Conservation (phyloP, 1,284 basidiomycete genomes). For the Tilletia indica region DNA sequence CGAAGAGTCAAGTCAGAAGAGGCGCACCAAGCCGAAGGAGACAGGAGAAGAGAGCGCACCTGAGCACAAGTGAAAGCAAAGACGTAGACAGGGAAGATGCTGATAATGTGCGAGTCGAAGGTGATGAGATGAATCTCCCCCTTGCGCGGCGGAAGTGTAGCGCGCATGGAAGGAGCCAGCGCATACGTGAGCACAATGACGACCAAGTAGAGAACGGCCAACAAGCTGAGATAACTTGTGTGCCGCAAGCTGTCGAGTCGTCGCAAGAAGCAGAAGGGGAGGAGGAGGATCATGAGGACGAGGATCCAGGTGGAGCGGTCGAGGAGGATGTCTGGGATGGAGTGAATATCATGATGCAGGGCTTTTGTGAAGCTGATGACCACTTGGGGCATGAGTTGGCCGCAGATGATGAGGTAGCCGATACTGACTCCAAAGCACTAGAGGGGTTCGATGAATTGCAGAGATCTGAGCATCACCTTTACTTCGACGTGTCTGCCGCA, state of each 20-base stretch:
- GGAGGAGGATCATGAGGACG: conserved; percentile 74
- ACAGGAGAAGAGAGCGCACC: conserved; percentile 9
- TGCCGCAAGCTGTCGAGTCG: conserved; percentile 70
- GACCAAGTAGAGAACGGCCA: conserved; percentile 66
- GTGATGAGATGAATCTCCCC: conserved; percentile 55
- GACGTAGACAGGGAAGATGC: conserved; percentile 91
- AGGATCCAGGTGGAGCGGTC: conserved; percentile 80
- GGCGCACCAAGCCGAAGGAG: too few relatives aligned
- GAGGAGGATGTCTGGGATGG: conserved; percentile 57
- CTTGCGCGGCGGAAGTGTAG: conserved; percentile 32
- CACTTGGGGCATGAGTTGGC: conserved; percentile 82
- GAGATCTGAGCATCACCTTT: neutral
- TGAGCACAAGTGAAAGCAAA: conserved; percentile 64
- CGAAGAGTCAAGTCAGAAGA: too few relatives aligned
- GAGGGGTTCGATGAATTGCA: neutral
- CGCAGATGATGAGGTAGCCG: conserved; percentile 64
- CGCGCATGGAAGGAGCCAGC: conserved; percentile 32
- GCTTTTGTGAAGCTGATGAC: conserved; percentile 68
- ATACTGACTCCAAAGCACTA: conserved; percentile 75
- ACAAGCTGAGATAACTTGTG: conserved; percentile 80
- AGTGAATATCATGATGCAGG: conserved; percentile 31
- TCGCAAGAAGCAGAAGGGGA: conserved; percentile 79
- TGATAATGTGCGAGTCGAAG: conserved; percentile 72
- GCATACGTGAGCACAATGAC: conserved; percentile 49
- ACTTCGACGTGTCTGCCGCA: neutral